phyloP scores from a whole-genome alignment of 495 filamentous ascomycete species.

The Margaritispora aquatica region DNA sequence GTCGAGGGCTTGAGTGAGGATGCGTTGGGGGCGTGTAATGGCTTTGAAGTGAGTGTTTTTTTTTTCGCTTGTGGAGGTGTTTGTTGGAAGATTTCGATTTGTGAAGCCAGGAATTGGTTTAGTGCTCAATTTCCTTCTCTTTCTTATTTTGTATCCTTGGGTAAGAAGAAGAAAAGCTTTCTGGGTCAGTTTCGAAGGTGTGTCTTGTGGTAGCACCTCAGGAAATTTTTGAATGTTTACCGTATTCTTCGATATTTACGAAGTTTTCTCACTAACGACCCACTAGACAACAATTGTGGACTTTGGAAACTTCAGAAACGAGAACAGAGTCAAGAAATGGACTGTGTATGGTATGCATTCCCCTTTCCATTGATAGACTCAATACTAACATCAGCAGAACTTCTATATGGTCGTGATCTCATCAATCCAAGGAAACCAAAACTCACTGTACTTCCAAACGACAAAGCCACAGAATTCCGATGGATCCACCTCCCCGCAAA shows the following conservation, averaged over 20 bases:
- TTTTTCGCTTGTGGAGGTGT: too few species aligned
- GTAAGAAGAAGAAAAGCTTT: too few species aligned
- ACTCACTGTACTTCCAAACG: slow-evolving; percentile 45
- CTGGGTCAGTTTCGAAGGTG: too few species aligned
- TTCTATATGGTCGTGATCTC: slow-evolving; percentile 55
- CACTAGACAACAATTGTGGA: slow-evolving; percentile 49
- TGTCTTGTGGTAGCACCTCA: too few species aligned
- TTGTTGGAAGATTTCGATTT: too few species aligned
- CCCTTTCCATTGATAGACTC: not conserved
- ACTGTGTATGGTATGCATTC: slow-evolving; percentile 40
- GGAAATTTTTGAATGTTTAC: too few species aligned
- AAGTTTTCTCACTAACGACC: too few species aligned
- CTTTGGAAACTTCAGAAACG: slow-evolving; percentile 62
- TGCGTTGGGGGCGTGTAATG: slow-evolving; percentile 49
- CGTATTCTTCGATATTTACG: too few species aligned
- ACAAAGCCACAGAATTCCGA: slow-evolving; percentile 52
- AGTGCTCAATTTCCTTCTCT: too few species aligned
- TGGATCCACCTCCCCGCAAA: slow-evolving; percentile 69
- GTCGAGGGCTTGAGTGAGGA: slow-evolving; percentile 44
- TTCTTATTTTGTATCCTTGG: too few species aligned
- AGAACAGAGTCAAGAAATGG: slow-evolving; percentile 48
- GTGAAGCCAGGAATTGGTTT: too few species aligned
- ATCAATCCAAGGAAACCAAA: slow-evolving; percentile 46
- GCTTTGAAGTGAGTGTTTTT: slow-evolving; percentile 53
- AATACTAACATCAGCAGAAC: slow-evolving; percentile 24